phyloP scores from a whole-genome alignment of 495 filamentous ascomycete species.

The Rhypophila decipiens region DNA sequence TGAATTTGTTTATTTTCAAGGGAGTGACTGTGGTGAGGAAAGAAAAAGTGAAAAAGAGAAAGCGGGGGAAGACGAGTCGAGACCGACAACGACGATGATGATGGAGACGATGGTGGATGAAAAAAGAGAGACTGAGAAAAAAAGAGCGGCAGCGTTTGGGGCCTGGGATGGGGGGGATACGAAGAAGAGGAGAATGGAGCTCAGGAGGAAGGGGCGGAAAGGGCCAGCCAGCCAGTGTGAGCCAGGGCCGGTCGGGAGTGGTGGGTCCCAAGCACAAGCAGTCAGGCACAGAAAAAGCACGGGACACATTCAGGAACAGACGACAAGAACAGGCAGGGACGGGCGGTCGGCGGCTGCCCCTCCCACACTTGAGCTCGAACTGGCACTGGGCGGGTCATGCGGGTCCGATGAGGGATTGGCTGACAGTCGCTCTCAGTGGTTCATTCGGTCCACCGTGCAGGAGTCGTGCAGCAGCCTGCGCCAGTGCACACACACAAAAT shows the following conservation, averaged over 20 bases:
- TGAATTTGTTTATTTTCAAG: slow-evolving; percentile 28
- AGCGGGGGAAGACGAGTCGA: slow-evolving; percentile 23
- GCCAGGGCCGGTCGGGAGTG: no score
- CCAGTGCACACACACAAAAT: background rate
- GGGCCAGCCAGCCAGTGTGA: no score
- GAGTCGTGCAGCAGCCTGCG: slow-evolving; percentile 1
- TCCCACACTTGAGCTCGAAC: background rate
- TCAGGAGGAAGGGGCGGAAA: slow-evolving; percentile 8
- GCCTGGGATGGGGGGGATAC: slow-evolving; percentile 25
- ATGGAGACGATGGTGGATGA: slow-evolving; percentile 24
- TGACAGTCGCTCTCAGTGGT: no score
- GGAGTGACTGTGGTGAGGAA: slow-evolving; percentile 38
- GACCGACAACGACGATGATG: slow-evolving; percentile 24
- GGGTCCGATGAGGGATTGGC: slow-evolving; percentile 11
- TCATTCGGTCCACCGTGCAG: no score
- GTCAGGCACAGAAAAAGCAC: background rate
- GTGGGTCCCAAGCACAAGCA: slow-evolving; percentile 9
- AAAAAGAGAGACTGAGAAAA: slow-evolving; percentile 7
- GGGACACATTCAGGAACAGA: background rate
- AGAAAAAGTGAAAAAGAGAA: slow-evolving; percentile 24
- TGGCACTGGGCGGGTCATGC: slow-evolving; percentile 16
- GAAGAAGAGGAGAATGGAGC: slow-evolving; percentile 21
- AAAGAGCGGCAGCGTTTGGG: slow-evolving; percentile 29
- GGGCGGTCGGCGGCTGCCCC: background rate
- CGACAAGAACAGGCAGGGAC: background rate